Evolutionary conservation across 2,329 filamentous ascomycete genomes (phyloP).

Genomic region (Aspergillus piperis): DNA sequence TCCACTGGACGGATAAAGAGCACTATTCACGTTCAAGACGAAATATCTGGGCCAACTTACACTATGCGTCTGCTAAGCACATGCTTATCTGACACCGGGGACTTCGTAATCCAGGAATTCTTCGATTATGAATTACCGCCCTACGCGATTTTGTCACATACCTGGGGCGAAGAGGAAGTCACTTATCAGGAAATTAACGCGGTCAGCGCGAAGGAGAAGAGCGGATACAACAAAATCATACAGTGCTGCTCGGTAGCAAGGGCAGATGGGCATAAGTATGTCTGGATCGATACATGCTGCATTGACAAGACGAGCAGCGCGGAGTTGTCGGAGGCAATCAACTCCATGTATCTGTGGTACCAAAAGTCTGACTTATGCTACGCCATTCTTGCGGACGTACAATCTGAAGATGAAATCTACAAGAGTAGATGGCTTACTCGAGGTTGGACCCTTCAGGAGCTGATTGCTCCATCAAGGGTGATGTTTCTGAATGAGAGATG

Average conservation of each 20-base stretch:
- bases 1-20: no score
- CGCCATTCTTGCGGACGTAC: neutral
- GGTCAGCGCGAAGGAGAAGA: neutral
- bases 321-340: neutral
- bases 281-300: neutral
- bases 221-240: neutral
- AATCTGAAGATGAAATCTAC: neutral
- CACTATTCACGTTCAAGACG: no score
- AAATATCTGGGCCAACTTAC: no score
- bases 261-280: neutral
- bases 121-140: neutral
- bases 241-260: neutral
- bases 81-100: no score
- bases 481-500: neutral
- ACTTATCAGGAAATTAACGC: neutral
- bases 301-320: neutral
- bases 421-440: neutral
- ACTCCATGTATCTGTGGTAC: neutral
- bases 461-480: neutral
- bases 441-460: neutral
- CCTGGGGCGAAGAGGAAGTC: neutral
- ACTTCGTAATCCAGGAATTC: neutral
- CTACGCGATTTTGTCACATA: neutral
- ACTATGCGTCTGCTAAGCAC: no score
- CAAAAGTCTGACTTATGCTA: neutral